These are phyloP conservation scores for Rhynchosporium graminicola DNA, from an alignment of 2,329 filamentous ascomycete genomes.

Conservation along the genomic window DNA sequence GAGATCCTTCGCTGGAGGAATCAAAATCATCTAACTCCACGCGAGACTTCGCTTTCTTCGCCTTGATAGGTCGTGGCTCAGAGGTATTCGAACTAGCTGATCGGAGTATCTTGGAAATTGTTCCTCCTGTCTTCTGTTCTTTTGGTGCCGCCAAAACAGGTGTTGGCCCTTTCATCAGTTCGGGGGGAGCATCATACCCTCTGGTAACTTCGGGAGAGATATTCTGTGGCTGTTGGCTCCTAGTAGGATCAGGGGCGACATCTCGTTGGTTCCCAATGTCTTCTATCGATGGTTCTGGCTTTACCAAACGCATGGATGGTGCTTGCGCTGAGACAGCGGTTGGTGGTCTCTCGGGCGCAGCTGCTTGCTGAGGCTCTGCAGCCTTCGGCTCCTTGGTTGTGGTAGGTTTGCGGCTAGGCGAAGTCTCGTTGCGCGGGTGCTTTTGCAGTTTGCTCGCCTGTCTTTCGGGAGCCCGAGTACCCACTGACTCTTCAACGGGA, in stretches of 20 bases:
- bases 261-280: conserved; percentile 38
- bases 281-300: conserved; percentile 33
- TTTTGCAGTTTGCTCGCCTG: conserved; percentile 72
- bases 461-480: conserved; percentile 47
- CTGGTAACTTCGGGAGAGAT: conserved; percentile 42
- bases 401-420: conserved; percentile 33
- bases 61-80: conserved; percentile 57
- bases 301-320: conserved; percentile 38
- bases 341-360: conserved; percentile 34
- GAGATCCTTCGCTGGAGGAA: conserved; percentile 46
- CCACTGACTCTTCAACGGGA: conserved; percentile 29
- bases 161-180: conserved; percentile 41
- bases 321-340: conserved; percentile 33
- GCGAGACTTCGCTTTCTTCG: conserved; percentile 60
- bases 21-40: conserved; percentile 71
- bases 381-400: conserved; percentile 30
- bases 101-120: conserved; percentile 48
- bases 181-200: conserved; percentile 39
- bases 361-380: conserved; percentile 32
- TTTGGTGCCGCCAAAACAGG: conserved; percentile 44
- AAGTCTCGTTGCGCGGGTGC: conserved; percentile 44
- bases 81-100: conserved; percentile 43
- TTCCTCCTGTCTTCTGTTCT: conserved; percentile 45
- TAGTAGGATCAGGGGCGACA: conserved; percentile 43
- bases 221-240: conserved; percentile 38